Evolutionary conservation across 2,329 filamentous ascomycete genomes (phyloP).

Genomic region (Alternaria postmessia): DNA sequence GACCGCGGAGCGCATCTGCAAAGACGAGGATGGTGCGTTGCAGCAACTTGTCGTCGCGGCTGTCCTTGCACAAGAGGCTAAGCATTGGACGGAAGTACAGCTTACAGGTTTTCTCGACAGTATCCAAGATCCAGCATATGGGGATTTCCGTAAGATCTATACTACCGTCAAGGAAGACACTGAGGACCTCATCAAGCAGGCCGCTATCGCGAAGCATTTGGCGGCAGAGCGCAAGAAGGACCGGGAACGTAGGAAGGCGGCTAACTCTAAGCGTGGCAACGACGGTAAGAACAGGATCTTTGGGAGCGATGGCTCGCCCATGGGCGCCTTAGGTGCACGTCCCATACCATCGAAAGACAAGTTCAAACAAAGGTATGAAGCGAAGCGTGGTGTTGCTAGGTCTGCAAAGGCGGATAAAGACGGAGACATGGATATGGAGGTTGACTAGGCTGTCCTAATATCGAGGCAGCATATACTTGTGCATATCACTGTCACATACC

Average conservation of each 20-base stretch:
- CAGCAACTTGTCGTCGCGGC: slow-evolving; percentile 10
- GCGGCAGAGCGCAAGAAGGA: not conserved
- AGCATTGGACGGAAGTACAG: not conserved
- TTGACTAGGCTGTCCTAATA: slow-evolving; percentile 5
- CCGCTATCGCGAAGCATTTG: not conserved
- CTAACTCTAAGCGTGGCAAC: not conserved
- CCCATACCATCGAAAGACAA: not conserved
- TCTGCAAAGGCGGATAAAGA: not conserved
- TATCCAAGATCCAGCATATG: slow-evolving; percentile 3
- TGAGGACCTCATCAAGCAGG: not conserved
- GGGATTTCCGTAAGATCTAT: slow-evolving; percentile 5
- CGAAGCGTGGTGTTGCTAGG: not conserved
- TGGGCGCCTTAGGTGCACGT: not conserved
- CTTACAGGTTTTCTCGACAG: not conserved
- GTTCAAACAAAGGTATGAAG: not conserved
- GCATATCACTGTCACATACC: not conserved
- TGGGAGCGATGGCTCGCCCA: not conserved
- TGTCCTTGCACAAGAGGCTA: not conserved
- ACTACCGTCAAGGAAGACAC: slow-evolving; percentile 2
- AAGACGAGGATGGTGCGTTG: slow-evolving; percentile 8
- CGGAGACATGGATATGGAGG: slow-evolving; percentile 8
- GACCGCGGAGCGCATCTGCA: slow-evolving; percentile 2
- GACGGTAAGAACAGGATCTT: not conserved
- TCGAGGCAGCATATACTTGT: not conserved
- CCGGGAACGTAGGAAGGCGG: not conserved